Evolutionary conservation across 2,329 filamentous ascomycete genomes (phyloP).

Genomic region (Alternaria atra): DNA sequence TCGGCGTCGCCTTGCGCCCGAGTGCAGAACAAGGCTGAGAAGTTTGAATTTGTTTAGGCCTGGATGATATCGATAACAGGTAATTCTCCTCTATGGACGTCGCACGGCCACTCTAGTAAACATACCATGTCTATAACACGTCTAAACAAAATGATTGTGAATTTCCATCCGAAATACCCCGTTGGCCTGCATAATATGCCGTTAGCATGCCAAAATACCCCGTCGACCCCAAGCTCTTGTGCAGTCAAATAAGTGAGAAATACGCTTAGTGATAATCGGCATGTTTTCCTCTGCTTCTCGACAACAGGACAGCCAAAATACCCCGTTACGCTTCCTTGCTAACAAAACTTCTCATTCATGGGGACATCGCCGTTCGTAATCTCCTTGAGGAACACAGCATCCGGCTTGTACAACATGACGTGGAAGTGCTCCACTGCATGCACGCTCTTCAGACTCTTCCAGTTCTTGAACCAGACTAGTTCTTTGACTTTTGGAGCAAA

Average conservation of each 20-base stretch:
- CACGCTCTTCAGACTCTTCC: conserved; percentile 83
- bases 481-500: conserved; percentile 68
- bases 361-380: conserved; percentile 80
- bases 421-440: conserved; percentile 93
- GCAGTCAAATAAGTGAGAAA: not conserved
- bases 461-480: conserved; percentile 88
- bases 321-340: not conserved
- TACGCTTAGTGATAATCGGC: not conserved
- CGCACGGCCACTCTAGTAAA: not conserved
- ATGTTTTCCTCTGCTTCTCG: not conserved
- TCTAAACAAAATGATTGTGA: not conserved
- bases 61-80: conserved; percentile 1
- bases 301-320: not conserved
- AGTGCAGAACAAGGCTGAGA: conserved; percentile 6
- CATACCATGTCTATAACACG: conserved; percentile 21
- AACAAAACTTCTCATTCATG: conserved; percentile 51
- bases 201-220: not conserved
- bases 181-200: not conserved
- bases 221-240: not conserved
- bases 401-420: conserved; percentile 84
- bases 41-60: not conserved
- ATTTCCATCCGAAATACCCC: not conserved
- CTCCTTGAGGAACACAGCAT: conserved; percentile 71
- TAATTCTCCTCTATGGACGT: not conserved
- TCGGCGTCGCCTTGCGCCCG: not conserved